These are phyloP conservation scores for Geoglossum cookeanum DNA, from an alignment of 2,329 filamentous ascomycete species.

Conservation along the genomic window DNA sequence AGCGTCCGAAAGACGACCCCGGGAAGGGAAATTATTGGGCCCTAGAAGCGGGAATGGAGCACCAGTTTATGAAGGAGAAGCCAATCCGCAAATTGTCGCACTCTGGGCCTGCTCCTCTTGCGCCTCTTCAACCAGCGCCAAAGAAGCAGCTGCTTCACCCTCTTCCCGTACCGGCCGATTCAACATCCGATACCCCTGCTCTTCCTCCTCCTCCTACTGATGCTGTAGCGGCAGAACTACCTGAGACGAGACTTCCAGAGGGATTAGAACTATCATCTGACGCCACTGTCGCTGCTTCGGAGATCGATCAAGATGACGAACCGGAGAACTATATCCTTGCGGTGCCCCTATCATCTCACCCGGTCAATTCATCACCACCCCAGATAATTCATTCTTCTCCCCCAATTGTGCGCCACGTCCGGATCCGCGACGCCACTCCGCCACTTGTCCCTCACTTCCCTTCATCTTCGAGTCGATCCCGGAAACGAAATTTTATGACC, in stretches of 20 bases:
- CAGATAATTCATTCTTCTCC: constrained; percentile 71
- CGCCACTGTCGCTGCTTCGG: constrained; percentile 31
- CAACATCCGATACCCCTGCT: constrained; percentile 13
- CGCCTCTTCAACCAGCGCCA: constrained; percentile 20
- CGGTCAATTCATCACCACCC: constrained; percentile 28
- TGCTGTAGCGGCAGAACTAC: neutral
- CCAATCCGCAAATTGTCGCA: constrained; percentile 25
- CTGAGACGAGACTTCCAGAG: constrained; percentile 27
- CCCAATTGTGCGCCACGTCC: constrained; percentile 44
- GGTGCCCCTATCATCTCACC: constrained; percentile 23
- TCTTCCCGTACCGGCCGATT: constrained; percentile 21
- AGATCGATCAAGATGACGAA: constrained; percentile 29
- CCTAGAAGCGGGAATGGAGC: constrained; percentile 77
- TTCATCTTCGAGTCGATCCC: constrained; percentile 46
- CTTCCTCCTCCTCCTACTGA: neutral
- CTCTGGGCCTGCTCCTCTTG: constrained; percentile 22
- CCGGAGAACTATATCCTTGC: constrained; percentile 19
- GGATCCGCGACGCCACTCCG: constrained; percentile 48
- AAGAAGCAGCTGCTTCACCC: constrained; percentile 22
- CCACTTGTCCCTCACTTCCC: constrained; percentile 45
- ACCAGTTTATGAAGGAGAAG: constrained; percentile 79
- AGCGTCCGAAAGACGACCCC: constrained; percentile 88
- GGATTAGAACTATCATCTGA: constrained; percentile 31
- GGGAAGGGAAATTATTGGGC: constrained; percentile 97
- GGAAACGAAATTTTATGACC: constrained; percentile 58